Percentiles rank a stretch among this genome's conserved stretches.
These are phyloP conservation scores for Sporothrix phasma DNA, from an alignment of 2,329 filamentous ascomycete species.

Conservation along the genomic window DNA sequence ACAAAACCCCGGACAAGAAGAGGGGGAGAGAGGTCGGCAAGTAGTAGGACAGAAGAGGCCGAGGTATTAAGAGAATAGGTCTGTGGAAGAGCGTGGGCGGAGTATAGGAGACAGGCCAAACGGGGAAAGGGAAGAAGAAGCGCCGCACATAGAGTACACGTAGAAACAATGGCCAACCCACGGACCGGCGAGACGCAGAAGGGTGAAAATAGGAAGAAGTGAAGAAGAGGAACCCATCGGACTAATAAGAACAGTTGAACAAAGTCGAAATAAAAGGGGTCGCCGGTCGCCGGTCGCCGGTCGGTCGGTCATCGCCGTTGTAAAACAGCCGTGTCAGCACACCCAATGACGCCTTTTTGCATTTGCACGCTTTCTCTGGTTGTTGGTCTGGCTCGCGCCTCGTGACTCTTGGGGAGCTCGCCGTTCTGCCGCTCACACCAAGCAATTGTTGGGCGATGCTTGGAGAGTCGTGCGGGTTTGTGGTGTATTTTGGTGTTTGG, in stretches of 20 bases:
- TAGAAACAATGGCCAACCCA: not conserved
- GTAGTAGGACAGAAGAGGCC: not conserved
- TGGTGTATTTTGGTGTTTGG: constrained; percentile 2
- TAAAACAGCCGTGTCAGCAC: not conserved
- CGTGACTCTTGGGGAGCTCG: not conserved
- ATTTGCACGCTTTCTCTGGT: not conserved
- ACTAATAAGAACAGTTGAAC: constrained; percentile 14
- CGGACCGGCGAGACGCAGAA: not conserved
- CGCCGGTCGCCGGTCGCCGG: not conserved
- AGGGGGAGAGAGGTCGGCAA: not conserved
- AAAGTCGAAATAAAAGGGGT: not conserved
- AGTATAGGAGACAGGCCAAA: not conserved
- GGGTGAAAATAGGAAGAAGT: not conserved
- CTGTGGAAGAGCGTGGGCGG: not conserved
- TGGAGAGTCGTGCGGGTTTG: constrained; percentile 11
- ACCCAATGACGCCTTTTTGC: not conserved
- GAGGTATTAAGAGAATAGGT: constrained; percentile 4
- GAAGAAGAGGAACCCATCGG: not conserved
- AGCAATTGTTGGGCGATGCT: not conserved
- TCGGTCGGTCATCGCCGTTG: not conserved
- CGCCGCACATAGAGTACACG: not conserved
- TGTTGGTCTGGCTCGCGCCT: not conserved
- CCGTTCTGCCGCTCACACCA: not conserved
- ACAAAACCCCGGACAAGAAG: constrained; percentile 3
- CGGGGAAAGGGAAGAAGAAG: not conserved